Evolutionary conservation across 352 stramenopile genomes (phyloP), one percentile per base, ranked within the genome.

Genomic region (Globisporangium apiculatum): DNA sequence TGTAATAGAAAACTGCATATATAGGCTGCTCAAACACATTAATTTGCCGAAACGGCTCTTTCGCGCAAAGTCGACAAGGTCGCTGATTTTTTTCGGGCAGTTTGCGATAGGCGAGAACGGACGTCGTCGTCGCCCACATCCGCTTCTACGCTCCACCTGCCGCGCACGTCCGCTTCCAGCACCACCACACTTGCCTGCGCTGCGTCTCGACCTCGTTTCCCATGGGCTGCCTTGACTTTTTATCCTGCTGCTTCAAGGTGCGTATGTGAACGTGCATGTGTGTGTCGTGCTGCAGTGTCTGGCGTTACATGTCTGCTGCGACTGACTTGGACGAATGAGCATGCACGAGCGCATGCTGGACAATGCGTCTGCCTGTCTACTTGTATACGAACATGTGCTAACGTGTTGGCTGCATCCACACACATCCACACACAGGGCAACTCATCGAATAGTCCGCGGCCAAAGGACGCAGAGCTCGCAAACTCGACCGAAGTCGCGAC

Each of bases 191-290:
- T 4, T 17, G 42, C n/a, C 42, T 11, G 24, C 38, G 12, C 42
- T 11, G 24, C 38, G 12, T 58, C 36, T 35, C 53, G 48, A 47
- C 42, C n/a, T 47, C 4, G 42, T 17, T 12, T 47, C 42, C 2
- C 45, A 91, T 91, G 81, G 68, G 76, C 62, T 91, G 81, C 60
- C 59, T 91, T 51, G 73, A 86, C 55, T 88, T 73, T 51, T 68
- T 89, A 53, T 72, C 75, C 51, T 70, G 62, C 48, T 90, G 79
- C 60, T 91, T 85, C 60, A 79, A 79, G 71, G 69, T 75, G 59
- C 36, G 58, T 43, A n/a, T 24, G 1, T 61, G 38, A 18, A 14
- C 38, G 24, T 47, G 42, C 11, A 12, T 14, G 41, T 5, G 9
- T 45, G 41, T 14, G 41, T 47, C 41, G 5, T 31, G 24, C 24